A percentile compares a stretch with the other conserved stretches of the same genome.
Conservation (phyloP, 495 filamentous ascomycete species). For the Aeminium ludgeri region DNA sequence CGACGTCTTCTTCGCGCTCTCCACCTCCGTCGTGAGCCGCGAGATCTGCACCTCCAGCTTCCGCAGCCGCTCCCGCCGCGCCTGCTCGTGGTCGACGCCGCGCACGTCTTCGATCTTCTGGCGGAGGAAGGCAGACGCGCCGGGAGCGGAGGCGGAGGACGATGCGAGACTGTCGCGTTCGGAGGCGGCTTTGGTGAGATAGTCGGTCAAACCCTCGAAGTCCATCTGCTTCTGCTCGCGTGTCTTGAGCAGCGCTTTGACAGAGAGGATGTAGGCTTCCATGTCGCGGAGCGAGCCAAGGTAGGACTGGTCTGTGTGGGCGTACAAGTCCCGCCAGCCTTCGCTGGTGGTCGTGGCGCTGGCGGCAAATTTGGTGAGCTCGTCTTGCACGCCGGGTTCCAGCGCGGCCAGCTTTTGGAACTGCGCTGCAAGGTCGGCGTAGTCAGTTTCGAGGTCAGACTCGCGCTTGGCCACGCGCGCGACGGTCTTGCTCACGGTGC, state of each 20-base stretch:
- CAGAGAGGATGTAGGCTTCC: conserved; percentile 69
- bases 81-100: conserved; percentile 90
- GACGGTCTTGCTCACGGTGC: conserved; percentile 83
- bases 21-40: conserved; percentile 72
- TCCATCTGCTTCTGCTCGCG: conserved; percentile 96
- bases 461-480: conserved; percentile 77
- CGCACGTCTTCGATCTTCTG: conserved; percentile 93
- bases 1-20: conserved; percentile 61
- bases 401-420: conserved; percentile 81
- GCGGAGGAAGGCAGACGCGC: conserved; percentile 74
- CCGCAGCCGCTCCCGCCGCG: conserved; percentile 64
- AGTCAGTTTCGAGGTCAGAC: conserved; percentile 74
- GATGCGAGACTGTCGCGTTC: conserved; percentile 76
- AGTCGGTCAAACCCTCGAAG: conserved; percentile 89
- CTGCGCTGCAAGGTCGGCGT: conserved; percentile 74
- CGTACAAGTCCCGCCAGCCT: conserved; percentile 59
- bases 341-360: conserved; percentile 67
- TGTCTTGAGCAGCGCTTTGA: conserved; percentile 77
- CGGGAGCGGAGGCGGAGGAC: conserved; percentile 38
- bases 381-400: conserved; percentile 71
- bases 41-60: conserved; percentile 87
- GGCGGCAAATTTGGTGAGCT: conserved; percentile 67
- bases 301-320: conserved; percentile 92
- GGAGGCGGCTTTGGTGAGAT: conserved; percentile 73
- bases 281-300: conserved; percentile 81